Evolutionary conservation across 371 early-diverging fungal species (phyloP).

Genomic region (Saksenaea oblongispora): DNA sequence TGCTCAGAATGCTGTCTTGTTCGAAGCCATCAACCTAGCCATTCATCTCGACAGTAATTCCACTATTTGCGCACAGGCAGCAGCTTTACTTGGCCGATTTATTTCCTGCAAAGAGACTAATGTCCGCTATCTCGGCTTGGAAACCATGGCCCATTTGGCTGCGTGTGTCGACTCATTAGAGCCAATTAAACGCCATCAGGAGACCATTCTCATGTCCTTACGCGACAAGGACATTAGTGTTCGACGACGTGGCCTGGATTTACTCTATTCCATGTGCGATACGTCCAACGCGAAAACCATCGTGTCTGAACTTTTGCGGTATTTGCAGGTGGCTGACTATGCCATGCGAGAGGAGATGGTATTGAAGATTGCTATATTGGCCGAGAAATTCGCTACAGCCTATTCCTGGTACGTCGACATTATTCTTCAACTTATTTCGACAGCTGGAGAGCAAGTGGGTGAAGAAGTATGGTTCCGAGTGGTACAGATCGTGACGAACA

Average conservation of each 20-base stretch:
- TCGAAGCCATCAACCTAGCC: slow-evolving; percentile 94
- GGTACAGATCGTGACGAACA: slow-evolving; percentile 92
- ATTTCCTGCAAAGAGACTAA: slow-evolving; percentile 95
- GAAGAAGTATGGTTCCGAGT: slow-evolving; percentile 98
- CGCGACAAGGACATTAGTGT: slow-evolving; percentile 97
- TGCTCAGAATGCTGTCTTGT: slow-evolving; percentile 93
- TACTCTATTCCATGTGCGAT: slow-evolving; percentile 97
- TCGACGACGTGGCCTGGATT: slow-evolving; percentile 91
- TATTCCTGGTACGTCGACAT: slow-evolving; percentile 98
- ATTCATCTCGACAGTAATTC: slow-evolving; percentile 93
- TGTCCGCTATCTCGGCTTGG: slow-evolving; percentile 91
- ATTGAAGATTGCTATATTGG: slow-evolving; percentile 95
- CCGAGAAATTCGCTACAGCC: slow-evolving; percentile 96
- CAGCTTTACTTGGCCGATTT: slow-evolving; percentile 81
- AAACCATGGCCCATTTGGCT: slow-evolving; percentile 96
- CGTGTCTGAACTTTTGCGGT: slow-evolving; percentile 88
- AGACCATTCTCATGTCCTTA: slow-evolving; percentile 85
- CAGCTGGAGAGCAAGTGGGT: slow-evolving; percentile 93
- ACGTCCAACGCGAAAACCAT: slow-evolving; percentile 82
- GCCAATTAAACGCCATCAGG: slow-evolving; percentile 85
- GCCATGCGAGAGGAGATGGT: slow-evolving; percentile 96
- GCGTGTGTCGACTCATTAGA: slow-evolving; percentile 85
- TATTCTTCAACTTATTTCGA: slow-evolving; percentile 91
- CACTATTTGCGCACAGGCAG: slow-evolving; percentile 80
- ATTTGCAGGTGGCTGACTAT: slow-evolving; percentile 86